phyloP scores from a whole-genome alignment of 2,329 filamentous ascomycete genomes.

The Coniosporium tulheliwenetii region DNA sequence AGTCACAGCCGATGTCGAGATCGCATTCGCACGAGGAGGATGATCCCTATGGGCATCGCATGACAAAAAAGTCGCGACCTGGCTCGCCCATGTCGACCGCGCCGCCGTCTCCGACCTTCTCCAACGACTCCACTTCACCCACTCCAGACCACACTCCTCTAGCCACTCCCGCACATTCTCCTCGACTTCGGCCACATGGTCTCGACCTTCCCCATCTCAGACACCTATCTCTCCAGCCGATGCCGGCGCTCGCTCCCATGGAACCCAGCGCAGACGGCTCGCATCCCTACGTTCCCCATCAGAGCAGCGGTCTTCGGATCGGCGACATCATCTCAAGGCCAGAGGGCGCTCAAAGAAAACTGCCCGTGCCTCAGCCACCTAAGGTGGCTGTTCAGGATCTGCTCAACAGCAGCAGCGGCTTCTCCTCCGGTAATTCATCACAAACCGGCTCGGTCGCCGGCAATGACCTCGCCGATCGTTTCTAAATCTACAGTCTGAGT shows the following conservation, averaged over 20 bases:
- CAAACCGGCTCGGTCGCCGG: constrained; percentile 56
- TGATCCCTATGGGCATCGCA: constrained; percentile 60
- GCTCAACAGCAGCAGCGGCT: constrained; percentile 49
- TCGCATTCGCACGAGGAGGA: constrained; percentile 75
- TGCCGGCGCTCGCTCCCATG: constrained; percentile 55
- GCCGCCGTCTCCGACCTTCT: constrained; percentile 90
- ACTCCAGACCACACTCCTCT: constrained; percentile 98
- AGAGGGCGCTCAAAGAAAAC: constrained; percentile 75
- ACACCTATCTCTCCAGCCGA: constrained; percentile 49
- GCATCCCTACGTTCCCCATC: constrained; percentile 40
- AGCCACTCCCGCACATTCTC: constrained; percentile 87
- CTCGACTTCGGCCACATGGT: constrained; percentile 66
- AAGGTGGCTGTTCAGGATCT: constrained; percentile 81
- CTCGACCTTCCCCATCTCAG: constrained; percentile 66
- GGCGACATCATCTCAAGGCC: constrained; percentile 84
- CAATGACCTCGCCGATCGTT: constrained; percentile 22
- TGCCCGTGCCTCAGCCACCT: constrained; percentile 81
- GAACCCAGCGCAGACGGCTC: constrained; percentile 48
- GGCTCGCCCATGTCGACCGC: constrained; percentile 93
- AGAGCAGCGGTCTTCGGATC: constrained; percentile 57
- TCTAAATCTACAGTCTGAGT: too few species aligned
- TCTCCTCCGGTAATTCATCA: constrained; percentile 62
- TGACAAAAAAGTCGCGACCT: constrained; percentile 76
- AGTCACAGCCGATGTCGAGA: constrained; percentile 70
- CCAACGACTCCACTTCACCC: constrained; percentile 85